These are phyloP conservation scores for Verticillium dahliae DNA, from an alignment of 2,329 filamentous ascomycete genomes.

Conservation along the genomic window DNA sequence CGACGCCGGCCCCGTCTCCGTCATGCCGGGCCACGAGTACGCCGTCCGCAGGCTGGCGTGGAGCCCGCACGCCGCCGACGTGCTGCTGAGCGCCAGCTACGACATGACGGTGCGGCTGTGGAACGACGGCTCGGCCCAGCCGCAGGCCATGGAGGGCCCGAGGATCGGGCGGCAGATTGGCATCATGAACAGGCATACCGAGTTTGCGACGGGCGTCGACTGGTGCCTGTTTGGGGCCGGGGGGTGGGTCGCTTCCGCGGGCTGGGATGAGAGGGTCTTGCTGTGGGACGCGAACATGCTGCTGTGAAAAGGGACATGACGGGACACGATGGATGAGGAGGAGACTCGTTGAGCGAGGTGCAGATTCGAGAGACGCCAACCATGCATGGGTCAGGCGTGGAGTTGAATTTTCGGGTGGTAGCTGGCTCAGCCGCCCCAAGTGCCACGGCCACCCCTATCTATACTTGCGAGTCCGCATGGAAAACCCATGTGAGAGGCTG, in stretches of 20 bases:
- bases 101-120: conserved; percentile 97
- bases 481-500: no score
- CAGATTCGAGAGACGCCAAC: neutral
- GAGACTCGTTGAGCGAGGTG: no score
- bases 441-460: no score
- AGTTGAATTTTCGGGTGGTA: no score
- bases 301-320: conserved; percentile 11
- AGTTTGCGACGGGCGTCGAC: conserved; percentile 93
- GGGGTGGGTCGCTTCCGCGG: conserved; percentile 90
- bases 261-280: conserved; percentile 87
- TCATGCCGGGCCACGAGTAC: conserved; percentile 84
- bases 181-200: conserved; percentile 86
- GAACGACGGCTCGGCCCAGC: conserved; percentile 58
- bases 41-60: conserved; percentile 80
- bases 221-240: conserved; percentile 96
- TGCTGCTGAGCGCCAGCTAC: conserved; percentile 84
- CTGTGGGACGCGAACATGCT: conserved; percentile 78
- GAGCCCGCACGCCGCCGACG: conserved; percentile 88
- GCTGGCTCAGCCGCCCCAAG: no score
- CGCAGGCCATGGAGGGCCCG: conserved; percentile 24
- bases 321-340: neutral
- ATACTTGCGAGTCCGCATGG: no score
- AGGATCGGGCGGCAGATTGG: conserved; percentile 67
- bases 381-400: neutral
- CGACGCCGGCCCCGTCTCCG: conserved; percentile 60